Percentiles rank a stretch among this genome's conserved stretches.
phyloP scores from a whole-genome alignment of 768 basidiomycete species.

The Serendipita vermifera region DNA sequence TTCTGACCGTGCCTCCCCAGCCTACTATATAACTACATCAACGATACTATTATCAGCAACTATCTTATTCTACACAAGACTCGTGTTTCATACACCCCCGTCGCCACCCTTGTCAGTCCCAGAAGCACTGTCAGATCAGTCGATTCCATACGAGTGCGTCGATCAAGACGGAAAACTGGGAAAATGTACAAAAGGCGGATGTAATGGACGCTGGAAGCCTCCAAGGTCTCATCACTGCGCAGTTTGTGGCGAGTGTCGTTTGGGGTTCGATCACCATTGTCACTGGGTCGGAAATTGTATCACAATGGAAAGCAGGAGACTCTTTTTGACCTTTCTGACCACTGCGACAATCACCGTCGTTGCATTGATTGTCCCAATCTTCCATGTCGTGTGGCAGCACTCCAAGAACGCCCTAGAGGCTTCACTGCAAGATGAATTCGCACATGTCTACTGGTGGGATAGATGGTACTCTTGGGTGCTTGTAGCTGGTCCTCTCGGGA shows the following conservation, averaged over 20 bases:
- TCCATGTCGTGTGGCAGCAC: neutral
- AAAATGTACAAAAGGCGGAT: neutral
- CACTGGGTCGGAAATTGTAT: constrained; percentile 10
- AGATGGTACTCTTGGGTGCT: neutral
- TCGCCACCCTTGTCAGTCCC: neutral
- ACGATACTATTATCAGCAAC: neutral
- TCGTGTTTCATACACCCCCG: neutral
- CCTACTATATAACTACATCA: neutral
- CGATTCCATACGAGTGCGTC: neutral
- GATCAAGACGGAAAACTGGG: constrained; percentile 3
- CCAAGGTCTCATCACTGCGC: constrained; percentile 11
- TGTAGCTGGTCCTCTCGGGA: neutral
- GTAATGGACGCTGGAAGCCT: constrained; percentile 13
- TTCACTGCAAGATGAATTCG: neutral
- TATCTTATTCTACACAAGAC: neutral
- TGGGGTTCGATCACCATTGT: constrained; percentile 11
- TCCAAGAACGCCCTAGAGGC: neutral
- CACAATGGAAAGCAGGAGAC: constrained; percentile 5
- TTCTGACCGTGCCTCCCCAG: too few relatives aligned
- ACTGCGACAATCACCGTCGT: constrained; percentile 12
- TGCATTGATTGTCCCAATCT: constrained; percentile 19
- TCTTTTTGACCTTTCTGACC: constrained; percentile 22
- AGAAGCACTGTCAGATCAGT: neutral
- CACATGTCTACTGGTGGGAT: neutral
- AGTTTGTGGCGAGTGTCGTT: neutral